Evolutionary conservation across 225 moss, liverwort and hornwort genomes (phyloP).

Genomic region (Polytrichum formosum): DNA sequence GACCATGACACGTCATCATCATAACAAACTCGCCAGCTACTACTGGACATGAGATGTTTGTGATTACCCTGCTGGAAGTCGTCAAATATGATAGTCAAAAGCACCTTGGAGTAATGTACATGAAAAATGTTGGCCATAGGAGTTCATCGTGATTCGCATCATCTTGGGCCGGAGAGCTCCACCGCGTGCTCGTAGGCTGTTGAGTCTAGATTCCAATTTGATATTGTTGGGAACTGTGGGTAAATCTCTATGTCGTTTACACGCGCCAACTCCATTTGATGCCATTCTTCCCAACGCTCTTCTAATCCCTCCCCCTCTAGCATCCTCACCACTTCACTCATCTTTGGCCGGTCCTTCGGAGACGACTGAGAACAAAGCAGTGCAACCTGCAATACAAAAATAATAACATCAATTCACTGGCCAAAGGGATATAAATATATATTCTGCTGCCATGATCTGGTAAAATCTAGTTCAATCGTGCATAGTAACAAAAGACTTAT

Average conservation of each 20-base stretch:
- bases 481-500: not conserved
- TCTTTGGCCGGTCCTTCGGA: conserved; percentile 23
- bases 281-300: conserved; percentile 37
- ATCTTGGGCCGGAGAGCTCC: conserved; percentile 17
- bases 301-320: conserved; percentile 32
- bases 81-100: no score
- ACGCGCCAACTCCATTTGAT: conserved; percentile 10
- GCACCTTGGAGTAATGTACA: no score
- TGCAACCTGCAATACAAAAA: conserved; percentile 11
- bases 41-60: no score
- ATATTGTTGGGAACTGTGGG: not conserved
- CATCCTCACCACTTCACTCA: conserved; percentile 31
- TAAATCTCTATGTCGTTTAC: no score
- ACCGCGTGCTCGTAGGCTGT: conserved; percentile 5
- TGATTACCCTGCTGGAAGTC: no score
- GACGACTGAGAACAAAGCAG: conserved; percentile 24
- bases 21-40: no score
- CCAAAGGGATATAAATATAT: not conserved
- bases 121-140: no score
- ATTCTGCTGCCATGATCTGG: not conserved
- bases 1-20: no score
- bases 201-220: conserved; percentile 10
- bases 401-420: not conserved
- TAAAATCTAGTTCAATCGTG: not conserved
- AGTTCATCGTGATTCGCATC: not conserved